phyloP scores from a whole-genome alignment of 129 eudicot species.

The Saposhnikovia divaricata region DNA sequence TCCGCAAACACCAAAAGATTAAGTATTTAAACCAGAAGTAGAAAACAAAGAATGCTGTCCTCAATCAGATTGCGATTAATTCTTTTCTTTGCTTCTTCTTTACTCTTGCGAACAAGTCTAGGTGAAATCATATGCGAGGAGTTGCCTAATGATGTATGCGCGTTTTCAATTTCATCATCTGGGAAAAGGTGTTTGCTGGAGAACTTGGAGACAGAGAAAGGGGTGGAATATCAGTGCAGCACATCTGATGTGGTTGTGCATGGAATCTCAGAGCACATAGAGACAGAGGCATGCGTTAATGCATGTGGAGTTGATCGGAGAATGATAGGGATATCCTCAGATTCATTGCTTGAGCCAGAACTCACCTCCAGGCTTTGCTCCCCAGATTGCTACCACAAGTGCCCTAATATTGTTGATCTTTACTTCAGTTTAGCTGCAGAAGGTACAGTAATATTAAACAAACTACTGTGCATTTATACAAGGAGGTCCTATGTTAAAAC shows the following conservation, averaged over 20 bases:
- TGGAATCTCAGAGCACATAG: slow-evolving; percentile 56
- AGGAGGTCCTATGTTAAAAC: too few species aligned
- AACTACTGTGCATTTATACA: too few species aligned
- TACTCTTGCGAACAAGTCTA: slow-evolving; percentile 40
- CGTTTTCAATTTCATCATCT: slow-evolving; percentile 57
- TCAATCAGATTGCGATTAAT: slow-evolving; percentile 25
- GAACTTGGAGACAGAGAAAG: slow-evolving; percentile 24
- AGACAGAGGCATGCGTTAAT: slow-evolving; percentile 54
- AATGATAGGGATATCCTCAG: slow-evolving; percentile 61
- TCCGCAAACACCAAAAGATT: too few species aligned
- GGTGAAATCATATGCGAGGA: slow-evolving; percentile 58
- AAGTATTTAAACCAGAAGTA: background rate
- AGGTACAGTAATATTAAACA: slow-evolving; percentile 30
- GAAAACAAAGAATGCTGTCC: slow-evolving; percentile 21
- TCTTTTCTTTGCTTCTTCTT: slow-evolving; percentile 35
- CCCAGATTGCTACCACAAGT: slow-evolving; percentile 55
- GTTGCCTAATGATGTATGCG: slow-evolving; percentile 35
- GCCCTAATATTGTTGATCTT: slow-evolving; percentile 82
- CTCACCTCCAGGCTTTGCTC: slow-evolving; percentile 61
- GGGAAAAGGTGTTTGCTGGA: slow-evolving; percentile 84
- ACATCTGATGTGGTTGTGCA: slow-evolving; percentile 74
- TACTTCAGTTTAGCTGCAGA: slow-evolving; percentile 81
- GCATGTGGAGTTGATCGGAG: slow-evolving; percentile 71
- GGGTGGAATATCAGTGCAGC: slow-evolving; percentile 39
- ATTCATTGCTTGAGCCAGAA: slow-evolving; percentile 52